Base-by-base conservation (phyloP, 2,329 filamentous ascomycete species). In the Claviceps sp. region DNA sequence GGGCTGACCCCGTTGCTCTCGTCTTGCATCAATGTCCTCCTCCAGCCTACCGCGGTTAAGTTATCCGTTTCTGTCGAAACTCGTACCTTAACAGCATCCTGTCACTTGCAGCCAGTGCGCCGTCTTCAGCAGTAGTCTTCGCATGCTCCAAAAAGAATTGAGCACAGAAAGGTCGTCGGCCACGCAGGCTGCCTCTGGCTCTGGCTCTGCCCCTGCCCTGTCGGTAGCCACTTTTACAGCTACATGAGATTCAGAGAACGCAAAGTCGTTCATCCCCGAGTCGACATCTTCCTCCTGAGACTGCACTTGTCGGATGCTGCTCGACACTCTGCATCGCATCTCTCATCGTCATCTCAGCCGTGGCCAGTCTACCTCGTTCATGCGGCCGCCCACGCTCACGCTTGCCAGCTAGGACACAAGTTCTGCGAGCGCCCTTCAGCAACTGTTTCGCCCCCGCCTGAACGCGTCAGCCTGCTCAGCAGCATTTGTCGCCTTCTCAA, bases 301-400 rank as follows among this genome's bases (percentile, higher is more conserved):
- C 18, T 38, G 41, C 40, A 18, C 7, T 8, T 20, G 20, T 40
- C 26, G 14, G 34, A 22, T 30, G 22, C 16, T 43, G 44, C 46
- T 45, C 36, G 3, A 16, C 22, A 42, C 5, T 43, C 48, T 44
- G 45, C 40, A 36, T 36, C 13, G 44, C 34, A 48, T 42, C 16
- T 53, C 37, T 48, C 41, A 44, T 48, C 48, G 45, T 48, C n/a
- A 41, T 41, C 20, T 37, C 38, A 30, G 30, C 47, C 36, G 45
- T 30, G n/a, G 48, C 44, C 26, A 44, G 8, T 47, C 20, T 30
- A 9, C 51, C 13, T 34, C 45, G 24, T 36, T 16, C 45, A 47
- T 30, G 30, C 40, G 48, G 45, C 44, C 38, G 20, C 16, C 26
- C 50, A 20, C 38, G 26, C 16, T 22, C 50, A 26, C 38, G 34